These are phyloP conservation scores for Leccinum barrowsii DNA, from an alignment of 768 basidiomycete species.

Conservation along the genomic window DNA sequence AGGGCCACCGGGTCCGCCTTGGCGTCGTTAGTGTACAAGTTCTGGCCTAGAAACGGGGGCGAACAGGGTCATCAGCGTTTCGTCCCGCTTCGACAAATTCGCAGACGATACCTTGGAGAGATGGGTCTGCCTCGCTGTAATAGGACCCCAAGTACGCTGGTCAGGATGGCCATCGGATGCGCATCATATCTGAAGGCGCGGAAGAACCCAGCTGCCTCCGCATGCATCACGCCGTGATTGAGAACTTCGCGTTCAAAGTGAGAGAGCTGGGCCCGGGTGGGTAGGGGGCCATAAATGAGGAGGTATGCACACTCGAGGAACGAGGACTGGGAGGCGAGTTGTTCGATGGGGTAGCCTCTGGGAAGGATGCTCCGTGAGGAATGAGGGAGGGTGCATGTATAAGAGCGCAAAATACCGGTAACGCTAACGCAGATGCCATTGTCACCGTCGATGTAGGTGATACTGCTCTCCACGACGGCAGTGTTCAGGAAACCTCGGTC, in stretches of 20 bases:
- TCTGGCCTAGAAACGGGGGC: constrained; percentile 52
- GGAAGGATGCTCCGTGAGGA: neutral
- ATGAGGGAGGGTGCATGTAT: neutral
- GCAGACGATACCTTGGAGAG: constrained; percentile 60
- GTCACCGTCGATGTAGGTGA: constrained; percentile 91
- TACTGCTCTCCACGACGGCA: constrained; percentile 72
- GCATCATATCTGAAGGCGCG: constrained; percentile 83
- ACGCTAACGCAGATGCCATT: constrained; percentile 69
- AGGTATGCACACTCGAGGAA: constrained; percentile 85
- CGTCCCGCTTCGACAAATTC: neutral
- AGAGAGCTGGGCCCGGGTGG: constrained; percentile 54
- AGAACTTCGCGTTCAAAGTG: constrained; percentile 74
- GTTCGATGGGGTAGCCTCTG: constrained; percentile 92
- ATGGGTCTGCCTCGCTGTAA: constrained; percentile 86
- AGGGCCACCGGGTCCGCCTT: constrained; percentile 64
- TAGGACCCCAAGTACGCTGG: constrained; percentile 87
- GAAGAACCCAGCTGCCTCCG: constrained; percentile 68
- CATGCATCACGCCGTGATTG: constrained; percentile 67
- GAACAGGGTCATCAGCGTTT: constrained; percentile 1
- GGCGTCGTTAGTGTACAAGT: constrained; percentile 68
- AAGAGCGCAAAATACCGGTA: constrained; percentile 51
- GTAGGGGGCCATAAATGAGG: constrained; percentile 83
- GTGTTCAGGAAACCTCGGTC: constrained; percentile 85
- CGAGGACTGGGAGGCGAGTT: constrained; percentile 73
- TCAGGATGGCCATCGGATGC: constrained; percentile 89